These are phyloP conservation scores for Scheffersomyces titani DNA, from an alignment of 1,139 yeast species.

Conservation along the genomic window DNA sequence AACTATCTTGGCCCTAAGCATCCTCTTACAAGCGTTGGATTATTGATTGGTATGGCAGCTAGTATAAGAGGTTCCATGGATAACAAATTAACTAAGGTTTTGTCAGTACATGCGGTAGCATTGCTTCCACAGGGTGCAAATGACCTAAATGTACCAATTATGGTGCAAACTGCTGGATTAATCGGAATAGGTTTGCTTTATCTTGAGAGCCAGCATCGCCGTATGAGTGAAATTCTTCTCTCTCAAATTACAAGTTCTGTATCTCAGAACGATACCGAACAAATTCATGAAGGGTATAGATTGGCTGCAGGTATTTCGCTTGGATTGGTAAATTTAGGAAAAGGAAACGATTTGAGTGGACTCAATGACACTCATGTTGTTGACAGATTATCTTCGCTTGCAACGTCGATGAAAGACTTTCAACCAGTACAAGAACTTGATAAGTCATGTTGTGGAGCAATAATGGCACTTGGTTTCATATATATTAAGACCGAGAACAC, in stretches of 20 bases:
- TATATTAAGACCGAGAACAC: slow-evolving; percentile 67
- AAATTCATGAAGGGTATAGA: slow-evolving; percentile 79
- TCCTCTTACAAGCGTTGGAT: slow-evolving; percentile 79
- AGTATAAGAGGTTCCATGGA: slow-evolving; percentile 85
- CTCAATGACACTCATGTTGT: slow-evolving; percentile 69
- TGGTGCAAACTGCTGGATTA: slow-evolving; percentile 90
- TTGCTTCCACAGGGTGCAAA: slow-evolving; percentile 88
- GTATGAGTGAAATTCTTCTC: slow-evolving; percentile 82
- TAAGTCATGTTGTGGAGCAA: slow-evolving; percentile 79
- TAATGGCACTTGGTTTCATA: slow-evolving; percentile 73
- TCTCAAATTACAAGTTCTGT: slow-evolving; percentile 64
- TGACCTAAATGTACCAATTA: slow-evolving; percentile 78
- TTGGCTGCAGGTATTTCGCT: slow-evolving; percentile 86
- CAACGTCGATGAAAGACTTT: slow-evolving; percentile 65
- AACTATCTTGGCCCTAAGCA: slow-evolving; percentile 92
- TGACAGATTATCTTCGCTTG: slow-evolving; percentile 62
- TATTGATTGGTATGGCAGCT: slow-evolving; percentile 91
- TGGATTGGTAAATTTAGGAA: slow-evolving; percentile 85
- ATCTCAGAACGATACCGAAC: slow-evolving; percentile 55
- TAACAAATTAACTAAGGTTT: slow-evolving; percentile 80
- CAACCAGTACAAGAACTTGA: slow-evolving; percentile 68
- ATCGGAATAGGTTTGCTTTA: slow-evolving; percentile 88
- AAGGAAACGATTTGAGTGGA: slow-evolving; percentile 65
- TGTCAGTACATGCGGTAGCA: slow-evolving; percentile 93
- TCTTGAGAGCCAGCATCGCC: slow-evolving; percentile 73